These are phyloP conservation scores for Saccharomyces hybrid DNA, from an alignment of 1,139 yeast genomes.

Conservation along the genomic window DNA sequence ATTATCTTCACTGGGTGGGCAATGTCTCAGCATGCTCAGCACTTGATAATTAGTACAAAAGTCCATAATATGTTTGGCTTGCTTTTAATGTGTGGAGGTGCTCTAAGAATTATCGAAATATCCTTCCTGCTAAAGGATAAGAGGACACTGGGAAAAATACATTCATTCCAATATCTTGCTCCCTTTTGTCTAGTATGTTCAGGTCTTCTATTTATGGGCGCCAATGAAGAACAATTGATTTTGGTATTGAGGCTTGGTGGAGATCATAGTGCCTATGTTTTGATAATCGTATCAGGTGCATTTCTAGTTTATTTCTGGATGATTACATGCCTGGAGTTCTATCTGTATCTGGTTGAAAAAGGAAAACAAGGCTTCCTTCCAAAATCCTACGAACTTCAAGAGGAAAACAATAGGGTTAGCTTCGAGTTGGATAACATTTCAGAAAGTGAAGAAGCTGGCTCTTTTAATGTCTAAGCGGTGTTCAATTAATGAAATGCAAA, in stretches of 20 bases:
- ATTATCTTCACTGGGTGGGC: slow-evolving; percentile 88
- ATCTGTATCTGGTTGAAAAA: slow-evolving; percentile 39
- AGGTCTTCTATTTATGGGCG: slow-evolving; percentile 83
- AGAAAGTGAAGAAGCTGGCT: neutral
- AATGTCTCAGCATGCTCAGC: slow-evolving; percentile 83
- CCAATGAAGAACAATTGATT: slow-evolving; percentile 78
- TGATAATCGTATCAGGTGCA: slow-evolving; percentile 65
- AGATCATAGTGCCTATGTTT: slow-evolving; percentile 75
- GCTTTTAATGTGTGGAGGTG: slow-evolving; percentile 71
- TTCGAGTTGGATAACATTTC: slow-evolving; percentile 6
- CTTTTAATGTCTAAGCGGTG: neutral
- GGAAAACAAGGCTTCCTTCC: slow-evolving; percentile 9
- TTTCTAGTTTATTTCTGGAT: slow-evolving; percentile 65
- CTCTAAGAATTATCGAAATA: slow-evolving; percentile 66
- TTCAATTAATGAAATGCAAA: neutral
- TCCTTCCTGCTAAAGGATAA: slow-evolving; percentile 57
- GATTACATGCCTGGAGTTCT: slow-evolving; percentile 47
- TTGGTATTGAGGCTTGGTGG: slow-evolving; percentile 68
- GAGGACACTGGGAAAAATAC: slow-evolving; percentile 44
- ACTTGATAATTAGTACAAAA: slow-evolving; percentile 65
- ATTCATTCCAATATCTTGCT: slow-evolving; percentile 74
- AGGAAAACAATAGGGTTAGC: neutral
- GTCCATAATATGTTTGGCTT: slow-evolving; percentile 83
- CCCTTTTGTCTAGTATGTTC: slow-evolving; percentile 71
- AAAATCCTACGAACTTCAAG: slow-evolving; percentile 3